Base-by-base conservation (phyloP, 2,329 filamentous ascomycete species). In the Metarhizium humberi region DNA sequence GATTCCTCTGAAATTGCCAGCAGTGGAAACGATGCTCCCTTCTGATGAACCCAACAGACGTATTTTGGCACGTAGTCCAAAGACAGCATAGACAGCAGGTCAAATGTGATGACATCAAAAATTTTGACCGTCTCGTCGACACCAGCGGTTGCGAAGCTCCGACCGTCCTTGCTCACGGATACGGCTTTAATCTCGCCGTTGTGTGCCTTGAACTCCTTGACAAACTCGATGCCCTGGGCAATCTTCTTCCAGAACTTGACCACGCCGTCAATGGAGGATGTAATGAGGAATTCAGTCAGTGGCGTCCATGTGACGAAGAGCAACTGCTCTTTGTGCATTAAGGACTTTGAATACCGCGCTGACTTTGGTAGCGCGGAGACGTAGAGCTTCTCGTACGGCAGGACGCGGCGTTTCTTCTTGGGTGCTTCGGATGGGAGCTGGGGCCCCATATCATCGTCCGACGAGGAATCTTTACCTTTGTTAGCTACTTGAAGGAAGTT, bases 201-300 rank as follows among this genome's bases (percentile, higher is more conserved):
- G 72, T 99, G 95, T 7, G 94, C 92, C 66, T 86, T 87, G 75
- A 96, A 99, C 73, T 99, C 92, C 73, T 99, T 99, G 53, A 97
- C 92, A 66, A 99, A 99, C 73, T 99, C 95, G 56, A 99, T 88
- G 1, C 90, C 90, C 38, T 89, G 85, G 2, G 84, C 86, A 60
- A 88, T 82, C 75, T 99, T 99, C 75, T 99, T 99, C 94, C 94
- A 99, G 70, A 99, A 99, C 71, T 99, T 99, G 63, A 97, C 92
- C 0, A 92, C 87, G n/a, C 95, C 95, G 67, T 99, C 94, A 47
- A 89, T 75, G 0, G 94, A 97, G 58, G 88, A 90, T 1, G 94
- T 99, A 59, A 99, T 94, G 42, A 99, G 78, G 67, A 99, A 99
- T 63, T 97, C 94, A 57, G 92, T 96, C 57, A 87, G 76, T 1